Evolutionary conservation across 768 basidiomycete genomes (phyloP).

Genomic region (Russula foetens): DNA sequence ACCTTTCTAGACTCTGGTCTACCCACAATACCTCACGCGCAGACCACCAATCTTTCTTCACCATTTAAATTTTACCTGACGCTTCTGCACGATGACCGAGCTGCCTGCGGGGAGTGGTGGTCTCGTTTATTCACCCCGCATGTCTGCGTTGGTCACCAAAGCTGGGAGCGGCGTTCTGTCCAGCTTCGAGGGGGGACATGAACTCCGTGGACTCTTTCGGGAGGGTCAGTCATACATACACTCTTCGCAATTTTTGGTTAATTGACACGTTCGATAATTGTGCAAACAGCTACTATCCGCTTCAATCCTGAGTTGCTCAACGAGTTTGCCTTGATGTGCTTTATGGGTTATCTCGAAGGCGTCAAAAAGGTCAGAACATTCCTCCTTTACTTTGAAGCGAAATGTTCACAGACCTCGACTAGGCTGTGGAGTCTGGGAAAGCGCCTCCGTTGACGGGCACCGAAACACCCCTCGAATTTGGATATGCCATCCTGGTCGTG

Average conservation of each 20-base stretch:
- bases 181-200: neutral
- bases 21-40: too few species aligned
- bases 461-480: conserved; percentile 21
- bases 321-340: neutral
- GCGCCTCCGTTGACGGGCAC: conserved; percentile 18
- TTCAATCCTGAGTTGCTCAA: neutral
- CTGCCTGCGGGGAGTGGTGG: neutral
- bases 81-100: neutral
- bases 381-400: too few species aligned
- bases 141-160: neutral
- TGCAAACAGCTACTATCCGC: neutral
- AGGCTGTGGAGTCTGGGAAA: neutral
- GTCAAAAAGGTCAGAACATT: neutral
- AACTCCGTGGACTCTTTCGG: neutral
- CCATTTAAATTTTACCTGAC: too few species aligned
- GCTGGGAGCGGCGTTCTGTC: neutral
- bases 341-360: neutral
- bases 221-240: neutral
- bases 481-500: conserved; percentile 17
- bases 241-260: neutral
- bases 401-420: neutral
- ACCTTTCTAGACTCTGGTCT: too few species aligned
- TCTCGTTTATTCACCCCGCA: neutral
- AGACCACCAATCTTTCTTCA: too few species aligned
- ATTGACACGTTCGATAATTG: neutral